Base-by-base conservation (phyloP, 2,329 filamentous ascomycete genomes). In the Venturia asperata region DNA sequence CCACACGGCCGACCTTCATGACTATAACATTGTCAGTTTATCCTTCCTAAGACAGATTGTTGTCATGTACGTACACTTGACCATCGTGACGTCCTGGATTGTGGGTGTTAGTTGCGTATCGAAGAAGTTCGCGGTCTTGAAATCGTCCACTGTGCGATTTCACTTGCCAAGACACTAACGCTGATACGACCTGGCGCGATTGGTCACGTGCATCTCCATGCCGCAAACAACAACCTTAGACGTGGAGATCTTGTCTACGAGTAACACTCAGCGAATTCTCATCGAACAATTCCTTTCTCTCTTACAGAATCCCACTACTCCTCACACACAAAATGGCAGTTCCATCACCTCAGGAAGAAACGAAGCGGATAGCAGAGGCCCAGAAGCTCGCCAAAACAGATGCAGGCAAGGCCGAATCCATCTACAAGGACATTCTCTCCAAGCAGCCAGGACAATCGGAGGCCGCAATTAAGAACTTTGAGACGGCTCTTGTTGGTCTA, bases 341-440 rank as follows among this genome's bases (percentile, higher is more conserved):
- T 34, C 37, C 55, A 55, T 19, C 55, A 11, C 19, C 68, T 3
- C 34, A 76, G 67, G 80, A 83, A 69, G 81, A 80, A 70, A 80
- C 82, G 70, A 81, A 83, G 76, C 83, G 88, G 81, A 87, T 97
- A 83, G 86, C 88, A 78, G 91, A 97, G 84, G 93, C 92, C 76
- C 88, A 93, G 83, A 87, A 89, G 81, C 81, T 93, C 74, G 85
- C 85, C 70, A 92, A 91, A 81, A 84, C 87, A 69, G 86, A 96
- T 74, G 89, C 92, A 70, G 80, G 84, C 72, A 90, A 94, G 82
- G 91, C 93, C 68, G 92, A 96, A 80, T 81, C 84, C 72, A 86
- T 91, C 75, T 97, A 93, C 83, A 91, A 93, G 78, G 88, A 94
- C 65, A 90, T 97, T 74, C 85, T 97, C 70, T 87, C 91, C 64